phyloP scores from a whole-genome alignment of 441 rosid species.

The Corymbia citriodora region DNA sequence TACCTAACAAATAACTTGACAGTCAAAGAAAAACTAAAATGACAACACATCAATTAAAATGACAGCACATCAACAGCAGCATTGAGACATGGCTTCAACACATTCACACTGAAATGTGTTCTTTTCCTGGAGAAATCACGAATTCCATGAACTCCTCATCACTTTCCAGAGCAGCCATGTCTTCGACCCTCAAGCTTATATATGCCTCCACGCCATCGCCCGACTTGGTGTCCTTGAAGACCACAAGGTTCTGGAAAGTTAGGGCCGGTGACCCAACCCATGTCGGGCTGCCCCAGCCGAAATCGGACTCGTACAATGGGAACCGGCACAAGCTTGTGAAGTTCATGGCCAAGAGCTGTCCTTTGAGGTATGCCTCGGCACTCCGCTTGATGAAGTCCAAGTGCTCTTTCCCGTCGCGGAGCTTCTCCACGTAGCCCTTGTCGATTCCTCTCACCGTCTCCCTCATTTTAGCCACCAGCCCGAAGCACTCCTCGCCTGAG shows the following conservation, averaged over 20 bases:
- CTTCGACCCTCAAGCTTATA: not conserved
- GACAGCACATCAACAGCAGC: too few relatives aligned
- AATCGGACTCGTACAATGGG: slow-evolving; percentile 12
- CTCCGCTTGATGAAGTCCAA: not conserved
- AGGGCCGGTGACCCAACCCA: not conserved
- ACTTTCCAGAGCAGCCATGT: not conserved
- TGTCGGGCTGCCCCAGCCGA: slow-evolving; percentile 18
- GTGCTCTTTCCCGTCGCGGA: not conserved
- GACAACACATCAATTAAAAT: too few relatives aligned
- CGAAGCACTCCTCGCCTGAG: not conserved
- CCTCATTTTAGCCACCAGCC: slow-evolving; percentile 5
- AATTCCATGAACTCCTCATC: not conserved
- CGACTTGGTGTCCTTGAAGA: not conserved
- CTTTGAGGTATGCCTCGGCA: not conserved
- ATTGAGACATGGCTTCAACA: too few relatives aligned
- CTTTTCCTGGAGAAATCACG: not conserved
- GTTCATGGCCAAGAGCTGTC: not conserved
- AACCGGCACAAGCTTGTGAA: slow-evolving; percentile 18
- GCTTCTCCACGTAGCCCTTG: not conserved
- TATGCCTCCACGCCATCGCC: slow-evolving; percentile 1
- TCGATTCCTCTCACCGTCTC: slow-evolving; percentile 3
- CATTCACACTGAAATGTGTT: not conserved
- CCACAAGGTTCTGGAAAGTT: not conserved
- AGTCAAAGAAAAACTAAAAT: too few relatives aligned
- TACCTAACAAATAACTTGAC: too few relatives aligned